phyloP scores from a whole-genome alignment of 1,284 basidiomycete species.

The Xerocomus minutiporus region DNA sequence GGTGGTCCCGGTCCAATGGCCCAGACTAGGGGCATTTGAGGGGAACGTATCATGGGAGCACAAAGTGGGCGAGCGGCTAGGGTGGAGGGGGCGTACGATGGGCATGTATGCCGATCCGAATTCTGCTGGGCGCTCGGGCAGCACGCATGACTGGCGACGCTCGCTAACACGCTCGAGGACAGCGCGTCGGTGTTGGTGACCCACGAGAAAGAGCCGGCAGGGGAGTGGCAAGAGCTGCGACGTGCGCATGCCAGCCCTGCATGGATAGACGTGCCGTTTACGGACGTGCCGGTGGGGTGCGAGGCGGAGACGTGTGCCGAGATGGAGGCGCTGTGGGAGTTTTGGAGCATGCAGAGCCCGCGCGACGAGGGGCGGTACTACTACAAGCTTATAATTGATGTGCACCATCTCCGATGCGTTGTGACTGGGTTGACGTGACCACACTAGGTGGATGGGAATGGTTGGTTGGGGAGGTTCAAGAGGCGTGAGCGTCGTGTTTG shows the following conservation, averaged over 20 bases:
- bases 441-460: no score
- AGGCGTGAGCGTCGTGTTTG: no score
- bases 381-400: background rate
- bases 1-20: constrained; percentile 30
- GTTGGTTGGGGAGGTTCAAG: no score
- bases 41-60: constrained; percentile 53
- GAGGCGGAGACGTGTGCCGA: background rate
- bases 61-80: constrained; percentile 50
- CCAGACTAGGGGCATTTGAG: constrained; percentile 26
- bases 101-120: constrained; percentile 49
- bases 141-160: constrained; percentile 36
- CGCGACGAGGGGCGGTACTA: background rate
- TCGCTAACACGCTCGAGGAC: constrained; percentile 23
- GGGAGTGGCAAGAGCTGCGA: no score
- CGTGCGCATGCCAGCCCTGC: background rate
- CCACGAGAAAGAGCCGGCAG: no score
- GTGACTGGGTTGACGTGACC: no score
- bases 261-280: background rate
- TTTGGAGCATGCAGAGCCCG: background rate
- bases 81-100: constrained; percentile 66
- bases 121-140: constrained; percentile 53
- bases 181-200: no score
- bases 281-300: background rate
- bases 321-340: background rate
- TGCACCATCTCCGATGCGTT: background rate